phyloP scores from a whole-genome alignment of 345 rosid species.

The Citrus medica region DNA sequence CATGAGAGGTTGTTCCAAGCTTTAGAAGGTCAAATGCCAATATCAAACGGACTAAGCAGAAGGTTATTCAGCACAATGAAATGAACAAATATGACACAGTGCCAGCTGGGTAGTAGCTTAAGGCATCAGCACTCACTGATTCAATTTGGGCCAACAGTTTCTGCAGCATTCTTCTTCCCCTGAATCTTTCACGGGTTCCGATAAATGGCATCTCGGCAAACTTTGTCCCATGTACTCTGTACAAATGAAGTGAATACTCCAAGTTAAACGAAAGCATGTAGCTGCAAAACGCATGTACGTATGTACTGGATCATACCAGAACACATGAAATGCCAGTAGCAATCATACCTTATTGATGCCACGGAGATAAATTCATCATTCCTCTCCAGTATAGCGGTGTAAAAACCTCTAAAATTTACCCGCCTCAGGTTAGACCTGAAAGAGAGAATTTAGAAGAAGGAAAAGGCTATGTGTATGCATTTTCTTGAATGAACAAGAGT shows the following conservation, averaged over 20 bases:
- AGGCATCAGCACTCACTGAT: too few species aligned
- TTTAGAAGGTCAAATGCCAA: background rate
- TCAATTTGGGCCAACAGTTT: constrained; percentile 2
- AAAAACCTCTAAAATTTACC: constrained; percentile 22
- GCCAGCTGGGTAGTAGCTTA: too few species aligned
- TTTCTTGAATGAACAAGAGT: too few species aligned
- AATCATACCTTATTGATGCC: constrained; percentile 23
- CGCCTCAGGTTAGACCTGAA: constrained; percentile 27
- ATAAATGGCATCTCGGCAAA: constrained; percentile 40
- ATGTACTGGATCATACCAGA: too few species aligned
- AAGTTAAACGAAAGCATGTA: background rate
- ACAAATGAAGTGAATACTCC: background rate
- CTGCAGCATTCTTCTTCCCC: constrained; percentile 17
- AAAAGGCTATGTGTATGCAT: background rate
- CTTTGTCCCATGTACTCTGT: constrained; percentile 26
- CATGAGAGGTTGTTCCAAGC: background rate
- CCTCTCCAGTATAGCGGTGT: constrained; percentile 20
- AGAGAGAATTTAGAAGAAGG: background rate
- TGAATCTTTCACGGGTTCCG: constrained; percentile 14
- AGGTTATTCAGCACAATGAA: too few species aligned
- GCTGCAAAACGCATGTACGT: background rate
- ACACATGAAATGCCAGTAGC: background rate
- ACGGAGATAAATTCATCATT: constrained; percentile 19
- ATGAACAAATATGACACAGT: too few species aligned
- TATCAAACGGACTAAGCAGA: too few species aligned